Evolutionary conservation across 768 basidiomycete species (phyloP).

Genomic region (Gymnopilus junonius): DNA sequence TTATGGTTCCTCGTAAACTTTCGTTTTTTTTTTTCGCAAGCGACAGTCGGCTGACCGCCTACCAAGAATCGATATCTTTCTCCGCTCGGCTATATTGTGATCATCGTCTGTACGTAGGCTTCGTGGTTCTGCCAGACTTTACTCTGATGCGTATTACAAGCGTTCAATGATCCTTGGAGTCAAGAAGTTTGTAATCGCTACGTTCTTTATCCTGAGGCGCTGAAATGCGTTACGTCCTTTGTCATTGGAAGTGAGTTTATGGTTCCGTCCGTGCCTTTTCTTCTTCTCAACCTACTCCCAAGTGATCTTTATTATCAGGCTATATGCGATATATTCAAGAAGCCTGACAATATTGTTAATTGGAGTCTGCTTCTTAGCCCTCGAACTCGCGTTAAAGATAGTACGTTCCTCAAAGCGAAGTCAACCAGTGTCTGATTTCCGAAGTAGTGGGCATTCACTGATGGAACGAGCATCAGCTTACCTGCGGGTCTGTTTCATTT

Average conservation of each 20-base stretch:
- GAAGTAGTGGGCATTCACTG: conserved; percentile 39
- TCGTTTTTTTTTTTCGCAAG: background rate
- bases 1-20: conserved; percentile 23
- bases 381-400: conserved; percentile 36
- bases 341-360: conserved; percentile 21
- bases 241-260: conserved; percentile 35
- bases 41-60: background rate
- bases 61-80: conserved; percentile 40
- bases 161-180: conserved; percentile 37
- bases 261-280: background rate
- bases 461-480: conserved; percentile 33
- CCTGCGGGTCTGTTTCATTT: conserved; percentile 28
- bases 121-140: background rate
- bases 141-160: conserved; percentile 14
- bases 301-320: conserved; percentile 35
- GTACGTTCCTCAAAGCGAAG: conserved; percentile 23
- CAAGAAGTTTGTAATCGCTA: conserved; percentile 36
- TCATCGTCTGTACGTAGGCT: conserved; percentile 34
- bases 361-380: conserved; percentile 24
- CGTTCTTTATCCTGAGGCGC: conserved; percentile 38
- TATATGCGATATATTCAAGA: conserved; percentile 35
- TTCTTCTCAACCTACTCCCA: background rate
- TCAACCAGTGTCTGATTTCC: background rate
- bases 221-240: conserved; percentile 35
- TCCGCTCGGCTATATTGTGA: conserved; percentile 39